A percentile compares a stretch with the other conserved stretches of the same genome.
These are phyloP conservation scores for Phytophthora constricta DNA, from an alignment of 352 stramenopile species.

Conservation along the genomic window DNA sequence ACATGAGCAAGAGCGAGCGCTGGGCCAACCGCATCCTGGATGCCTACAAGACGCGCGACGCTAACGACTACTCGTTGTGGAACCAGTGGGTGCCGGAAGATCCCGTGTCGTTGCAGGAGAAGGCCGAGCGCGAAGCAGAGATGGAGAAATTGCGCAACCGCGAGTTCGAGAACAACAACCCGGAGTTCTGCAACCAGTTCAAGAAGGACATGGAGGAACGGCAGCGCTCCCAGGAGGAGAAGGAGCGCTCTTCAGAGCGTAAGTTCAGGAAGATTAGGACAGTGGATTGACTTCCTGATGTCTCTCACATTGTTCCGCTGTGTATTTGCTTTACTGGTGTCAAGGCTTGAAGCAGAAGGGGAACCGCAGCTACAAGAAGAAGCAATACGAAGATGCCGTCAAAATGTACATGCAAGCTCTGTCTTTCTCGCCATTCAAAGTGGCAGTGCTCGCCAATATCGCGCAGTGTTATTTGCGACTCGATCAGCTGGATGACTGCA, in stretches of 20 bases:
- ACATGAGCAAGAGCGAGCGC: constrained; percentile 22
- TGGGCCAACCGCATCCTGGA: constrained; percentile 70
- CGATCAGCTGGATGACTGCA: constrained; percentile 54
- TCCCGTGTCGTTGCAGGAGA: constrained; percentile 67
- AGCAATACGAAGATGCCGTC: constrained; percentile 62
- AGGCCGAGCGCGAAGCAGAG: constrained; percentile 54
- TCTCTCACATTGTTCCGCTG: constrained; percentile 7
- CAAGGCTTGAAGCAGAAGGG: constrained; percentile 65
- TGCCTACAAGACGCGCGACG: constrained; percentile 77
- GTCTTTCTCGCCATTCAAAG: constrained; percentile 57
- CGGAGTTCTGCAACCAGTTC: constrained; percentile 83
- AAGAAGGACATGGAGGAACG: constrained; percentile 73
- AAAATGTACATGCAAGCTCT: constrained; percentile 77
- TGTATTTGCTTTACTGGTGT: constrained; percentile 3
- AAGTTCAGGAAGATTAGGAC: constrained; percentile 7
- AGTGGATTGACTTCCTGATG: background rate
- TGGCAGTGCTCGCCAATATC: constrained; percentile 74
- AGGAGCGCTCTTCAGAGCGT: constrained; percentile 62
- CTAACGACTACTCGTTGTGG: constrained; percentile 88
- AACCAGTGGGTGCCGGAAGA: constrained; percentile 76
- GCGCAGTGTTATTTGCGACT: constrained; percentile 66
- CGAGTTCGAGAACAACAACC: constrained; percentile 81
- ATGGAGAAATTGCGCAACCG: constrained; percentile 71
- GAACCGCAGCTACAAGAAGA: constrained; percentile 68
- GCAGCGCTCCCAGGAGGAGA: constrained; percentile 60